Percentiles rank a stretch among this genome's conserved stretches.
These are phyloP conservation scores for Cenchrus purpureus DNA, from an alignment of 176 grass and related monocot species.

Conservation along the genomic window DNA sequence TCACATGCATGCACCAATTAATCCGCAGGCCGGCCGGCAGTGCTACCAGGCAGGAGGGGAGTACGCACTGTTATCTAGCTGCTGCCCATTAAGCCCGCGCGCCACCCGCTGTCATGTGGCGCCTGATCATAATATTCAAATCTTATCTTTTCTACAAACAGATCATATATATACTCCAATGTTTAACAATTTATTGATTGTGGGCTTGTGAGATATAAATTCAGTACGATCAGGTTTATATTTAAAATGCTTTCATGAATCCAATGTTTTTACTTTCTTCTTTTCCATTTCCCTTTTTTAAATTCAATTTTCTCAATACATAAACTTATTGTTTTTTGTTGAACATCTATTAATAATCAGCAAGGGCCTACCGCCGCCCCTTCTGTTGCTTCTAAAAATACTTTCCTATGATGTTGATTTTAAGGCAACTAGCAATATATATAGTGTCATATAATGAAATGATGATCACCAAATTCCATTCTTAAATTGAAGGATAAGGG, in stretches of 20 bases:
- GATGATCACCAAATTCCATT: not conserved
- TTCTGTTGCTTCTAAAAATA: too few relatives aligned
- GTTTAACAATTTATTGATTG: not conserved
- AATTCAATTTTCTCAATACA: too few relatives aligned
- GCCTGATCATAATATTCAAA: not conserved
- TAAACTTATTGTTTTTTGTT: too few relatives aligned
- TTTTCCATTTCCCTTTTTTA: too few relatives aligned
- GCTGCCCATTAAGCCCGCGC: not conserved
- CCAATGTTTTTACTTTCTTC: too few relatives aligned
- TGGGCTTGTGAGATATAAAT: not conserved
- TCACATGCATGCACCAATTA: slow-evolving; percentile 48
- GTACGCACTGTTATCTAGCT: not conserved
- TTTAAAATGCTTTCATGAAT: too few relatives aligned
- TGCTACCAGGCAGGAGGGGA: not conserved
- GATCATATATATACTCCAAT: not conserved
- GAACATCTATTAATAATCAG: too few relatives aligned
- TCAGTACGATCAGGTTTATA: not conserved
- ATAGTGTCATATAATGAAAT: not conserved
- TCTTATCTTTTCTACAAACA: not conserved
- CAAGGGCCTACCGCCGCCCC: too few relatives aligned
- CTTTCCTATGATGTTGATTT: too few relatives aligned
- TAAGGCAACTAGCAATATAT: too few relatives aligned
- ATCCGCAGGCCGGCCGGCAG: slow-evolving; percentile 28
- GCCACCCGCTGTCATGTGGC: not conserved
- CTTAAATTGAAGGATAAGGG: not conserved